These are phyloP conservation scores for Starmerella floricola DNA, from an alignment of 805 yeast genomes.

Conservation along the genomic window DNA sequence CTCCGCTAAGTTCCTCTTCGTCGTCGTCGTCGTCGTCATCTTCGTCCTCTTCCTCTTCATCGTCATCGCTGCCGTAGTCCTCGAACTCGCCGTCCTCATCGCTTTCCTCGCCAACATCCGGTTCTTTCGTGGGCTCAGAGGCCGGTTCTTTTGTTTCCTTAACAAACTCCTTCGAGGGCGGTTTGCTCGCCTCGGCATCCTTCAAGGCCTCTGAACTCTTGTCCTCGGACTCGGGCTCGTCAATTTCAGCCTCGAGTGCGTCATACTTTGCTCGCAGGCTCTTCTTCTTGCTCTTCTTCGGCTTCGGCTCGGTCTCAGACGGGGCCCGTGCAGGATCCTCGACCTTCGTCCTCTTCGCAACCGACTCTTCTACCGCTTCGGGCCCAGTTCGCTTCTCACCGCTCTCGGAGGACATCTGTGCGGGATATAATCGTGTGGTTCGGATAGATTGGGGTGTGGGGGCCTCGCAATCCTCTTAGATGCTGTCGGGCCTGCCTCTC, in stretches of 20 bases:
- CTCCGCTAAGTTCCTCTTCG: conserved; percentile 46
- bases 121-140: conserved; percentile 3
- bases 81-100: conserved; percentile 24
- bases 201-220: too few relatives aligned
- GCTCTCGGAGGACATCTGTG: neutral
- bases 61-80: conserved; percentile 26
- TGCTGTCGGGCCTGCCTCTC: too few relatives aligned
- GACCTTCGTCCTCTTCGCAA: neutral
- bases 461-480: too few relatives aligned
- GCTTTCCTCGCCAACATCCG: conserved; percentile 30
- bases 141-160: too few relatives aligned
- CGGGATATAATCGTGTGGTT: too few relatives aligned
- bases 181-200: conserved; percentile 8
- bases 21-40: conserved; percentile 42
- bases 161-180: neutral
- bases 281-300: conserved; percentile 13
- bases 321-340: neutral
- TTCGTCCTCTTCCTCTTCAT: conserved; percentile 26
- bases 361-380: conserved; percentile 3
- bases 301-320: neutral
- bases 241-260: conserved; percentile 16
- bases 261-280: conserved; percentile 16
- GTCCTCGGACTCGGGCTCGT: conserved; percentile 11
- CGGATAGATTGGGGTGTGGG: too few relatives aligned
- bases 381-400: conserved; percentile 9